phyloP scores from a whole-genome alignment of 345 rosid genomes.

The Schrenkiella parvula region DNA sequence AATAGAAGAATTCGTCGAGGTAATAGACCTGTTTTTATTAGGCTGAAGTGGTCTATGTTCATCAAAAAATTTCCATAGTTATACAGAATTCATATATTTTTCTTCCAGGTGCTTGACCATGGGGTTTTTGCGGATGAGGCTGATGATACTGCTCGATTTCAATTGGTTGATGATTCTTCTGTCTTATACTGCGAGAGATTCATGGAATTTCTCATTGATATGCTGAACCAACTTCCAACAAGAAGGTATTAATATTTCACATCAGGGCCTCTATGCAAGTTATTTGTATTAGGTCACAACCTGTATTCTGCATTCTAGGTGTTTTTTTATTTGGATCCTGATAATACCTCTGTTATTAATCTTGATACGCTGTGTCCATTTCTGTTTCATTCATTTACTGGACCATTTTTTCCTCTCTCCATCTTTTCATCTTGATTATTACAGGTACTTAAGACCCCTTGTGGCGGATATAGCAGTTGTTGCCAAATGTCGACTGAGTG shows the following conservation, averaged over 20 bases:
- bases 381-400: not conserved
- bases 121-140: conserved; percentile 55
- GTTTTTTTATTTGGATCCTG: not conserved
- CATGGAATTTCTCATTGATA: conserved; percentile 95
- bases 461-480: conserved; percentile 96
- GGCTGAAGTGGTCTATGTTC: conserved; percentile 4
- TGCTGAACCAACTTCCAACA: conserved; percentile 95
- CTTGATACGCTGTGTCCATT: not conserved
- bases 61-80: not conserved
- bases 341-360: not conserved
- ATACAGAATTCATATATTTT: conserved; percentile 3
- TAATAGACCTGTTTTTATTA: conserved; percentile 26
- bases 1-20: conserved; percentile 89
- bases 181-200: conserved; percentile 92
- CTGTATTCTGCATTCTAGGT: not conserved
- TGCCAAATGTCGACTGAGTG: conserved; percentile 90
- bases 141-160: conserved; percentile 34
- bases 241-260: conserved; percentile 58
- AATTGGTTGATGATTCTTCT: conserved; percentile 64
- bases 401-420: not conserved
- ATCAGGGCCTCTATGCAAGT: not conserved
- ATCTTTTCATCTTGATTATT: conserved; percentile 7
- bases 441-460: conserved; percentile 93
- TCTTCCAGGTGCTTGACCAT: conserved; percentile 67
- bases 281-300: conserved; percentile 1